Evolutionary conservation across 1,284 basidiomycete genomes (phyloP), one percentile per base, ranked within the genome.

Genomic region (Pulveroboletus ridleyi): DNA sequence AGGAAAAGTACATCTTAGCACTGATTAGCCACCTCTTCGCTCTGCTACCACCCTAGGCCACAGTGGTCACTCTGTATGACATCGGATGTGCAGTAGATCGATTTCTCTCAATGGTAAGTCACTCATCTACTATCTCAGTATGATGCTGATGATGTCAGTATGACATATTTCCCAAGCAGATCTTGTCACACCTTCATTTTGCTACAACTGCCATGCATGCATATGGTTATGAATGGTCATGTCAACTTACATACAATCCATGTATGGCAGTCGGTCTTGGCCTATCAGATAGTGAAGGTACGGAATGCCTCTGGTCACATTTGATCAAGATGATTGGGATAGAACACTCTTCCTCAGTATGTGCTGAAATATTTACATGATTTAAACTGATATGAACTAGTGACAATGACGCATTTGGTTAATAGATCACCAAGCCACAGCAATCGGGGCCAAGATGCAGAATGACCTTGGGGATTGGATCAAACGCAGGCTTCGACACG

Each of bases 161-260:
- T 4, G 25, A 42, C 41, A 42, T 42, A 4, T 17, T 42, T 14
- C 41, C 41, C 15, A 1, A 9, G 15, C 11, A 42, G 11, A 17
- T 42, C 15, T 11, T 42, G 41, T 42, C 41, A 9, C 14, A 13
- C 29, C 25, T 53, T 53, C 29, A n/a, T 1, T 63, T 63, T 5
- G 58, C 52, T 9, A 63, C 62, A 2, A 60, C 57, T 3, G 56
- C 35, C 11, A 39, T 39, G 35, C 35, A 39, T 39, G 35, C 6
- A 9, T 39, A 39, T 9, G 6, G 35, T 58, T 56, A 62, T 10
- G 18, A 62, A 22, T 62, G 61, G 61, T 56, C 25, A 20, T 65
- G 49, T 11, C 58, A 59, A 29, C n/a, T 59, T 15, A 44, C 13
- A 13, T 39, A 39, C 35, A 39, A 39, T 39, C 35, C 35, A 39